Conservation (phyloP, 306 rosid species). For the Cicer arietinum region DNA sequence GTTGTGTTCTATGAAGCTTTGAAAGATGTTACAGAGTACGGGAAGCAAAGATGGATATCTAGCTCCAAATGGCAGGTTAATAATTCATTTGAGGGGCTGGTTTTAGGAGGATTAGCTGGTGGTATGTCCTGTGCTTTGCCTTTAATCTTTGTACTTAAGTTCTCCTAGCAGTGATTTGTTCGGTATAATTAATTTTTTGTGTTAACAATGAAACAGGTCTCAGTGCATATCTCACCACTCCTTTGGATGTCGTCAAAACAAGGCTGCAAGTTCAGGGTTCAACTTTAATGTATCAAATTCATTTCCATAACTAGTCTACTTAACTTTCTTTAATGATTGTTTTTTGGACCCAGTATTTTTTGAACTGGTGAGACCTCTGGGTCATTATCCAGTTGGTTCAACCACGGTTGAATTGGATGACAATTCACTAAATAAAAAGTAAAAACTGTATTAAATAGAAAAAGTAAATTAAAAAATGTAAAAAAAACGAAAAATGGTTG, state of each 20-base stretch:
- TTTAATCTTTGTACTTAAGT: conserved; percentile 21
- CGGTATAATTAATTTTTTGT: conserved; percentile 21
- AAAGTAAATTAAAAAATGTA: too few species aligned
- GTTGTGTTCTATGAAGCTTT: conserved; percentile 81
- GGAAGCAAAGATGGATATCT: conserved; percentile 61
- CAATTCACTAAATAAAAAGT: too few species aligned
- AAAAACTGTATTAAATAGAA: too few species aligned
- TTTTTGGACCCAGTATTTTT: too few species aligned
- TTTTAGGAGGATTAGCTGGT: conserved; percentile 84
- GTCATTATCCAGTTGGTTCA: too few species aligned
- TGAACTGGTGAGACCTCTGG: too few species aligned
- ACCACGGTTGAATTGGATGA: too few species aligned
- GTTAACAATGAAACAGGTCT: conserved; percentile 55
- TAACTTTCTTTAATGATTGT: background rate
- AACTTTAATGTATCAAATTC: conserved; percentile 56
- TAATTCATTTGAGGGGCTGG: conserved; percentile 73
- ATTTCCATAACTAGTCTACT: conserved; percentile 14
- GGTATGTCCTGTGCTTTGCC: conserved; percentile 58
- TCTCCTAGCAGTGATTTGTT: background rate
- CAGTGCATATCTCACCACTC: conserved; percentile 87
- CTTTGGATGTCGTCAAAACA: conserved; percentile 82
- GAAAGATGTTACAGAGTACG: conserved; percentile 64
- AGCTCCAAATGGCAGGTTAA: conserved; percentile 52
- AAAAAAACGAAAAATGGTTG: too few species aligned
- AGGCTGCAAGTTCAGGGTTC: conserved; percentile 86